Evolutionary conservation across 805 yeast species (phyloP).

Genomic region (Teunomyces aglyptinius): DNA sequence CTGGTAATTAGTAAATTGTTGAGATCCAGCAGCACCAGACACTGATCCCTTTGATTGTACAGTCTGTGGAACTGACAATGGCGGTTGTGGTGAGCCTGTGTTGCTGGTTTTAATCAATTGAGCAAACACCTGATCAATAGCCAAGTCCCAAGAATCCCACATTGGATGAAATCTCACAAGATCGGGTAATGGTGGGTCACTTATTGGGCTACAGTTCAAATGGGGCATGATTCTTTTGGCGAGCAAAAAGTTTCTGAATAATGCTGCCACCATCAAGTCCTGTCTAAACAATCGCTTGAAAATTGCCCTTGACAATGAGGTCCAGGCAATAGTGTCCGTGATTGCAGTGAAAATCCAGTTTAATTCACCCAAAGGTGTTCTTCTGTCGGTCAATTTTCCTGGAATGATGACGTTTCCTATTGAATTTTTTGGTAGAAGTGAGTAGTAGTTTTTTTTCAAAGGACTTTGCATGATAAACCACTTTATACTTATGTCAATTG

Average conservation of each 20-base stretch:
- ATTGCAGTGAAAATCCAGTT: slow-evolving; percentile 98
- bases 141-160: slow-evolving; percentile 99
- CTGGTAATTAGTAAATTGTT: slow-evolving; percentile 55
- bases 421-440: slow-evolving; percentile 44
- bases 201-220: slow-evolving; percentile 89
- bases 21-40: slow-evolving; percentile 9
- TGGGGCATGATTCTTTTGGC: slow-evolving; percentile 95
- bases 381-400: slow-evolving; percentile 85
- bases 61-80: slow-evolving; percentile 2
- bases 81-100: slow-evolving; percentile 3
- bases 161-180: slow-evolving; percentile 75
- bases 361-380: slow-evolving; percentile 93
- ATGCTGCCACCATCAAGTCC: slow-evolving; percentile 93
- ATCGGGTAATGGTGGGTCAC: slow-evolving; percentile 91
- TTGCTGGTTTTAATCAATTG: slow-evolving; percentile 52
- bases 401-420: slow-evolving; percentile 71
- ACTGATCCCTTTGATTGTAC: neutral
- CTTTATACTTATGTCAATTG: slow-evolving; percentile 88
- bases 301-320: slow-evolving; percentile 78
- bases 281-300: slow-evolving; percentile 91
- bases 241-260: slow-evolving; percentile 85
- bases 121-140: slow-evolving; percentile 88
- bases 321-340: slow-evolving; percentile 98
- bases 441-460: slow-evolving; percentile 50
- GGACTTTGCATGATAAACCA: slow-evolving; percentile 90